A percentile compares a stretch with the other conserved stretches of the same genome.
Evolutionary conservation across 2,329 filamentous ascomycete species (phyloP).

Genomic region (Colletotrichum musicola): DNA sequence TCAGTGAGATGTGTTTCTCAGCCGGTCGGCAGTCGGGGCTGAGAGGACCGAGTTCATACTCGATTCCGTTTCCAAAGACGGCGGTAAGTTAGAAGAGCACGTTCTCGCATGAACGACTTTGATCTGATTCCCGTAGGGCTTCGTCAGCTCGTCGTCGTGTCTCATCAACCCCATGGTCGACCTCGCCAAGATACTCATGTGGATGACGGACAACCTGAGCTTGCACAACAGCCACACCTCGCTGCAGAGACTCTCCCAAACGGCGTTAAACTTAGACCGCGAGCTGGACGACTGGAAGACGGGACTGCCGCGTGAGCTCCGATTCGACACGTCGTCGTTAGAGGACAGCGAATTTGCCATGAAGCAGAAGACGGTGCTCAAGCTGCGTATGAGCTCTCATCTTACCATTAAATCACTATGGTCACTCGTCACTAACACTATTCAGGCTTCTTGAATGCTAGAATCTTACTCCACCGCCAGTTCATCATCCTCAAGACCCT

Average conservation of each 20-base stretch:
- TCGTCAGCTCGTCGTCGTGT: conserved; percentile 28
- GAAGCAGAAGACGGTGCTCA: conserved; percentile 35
- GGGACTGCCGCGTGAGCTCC: conserved; percentile 15
- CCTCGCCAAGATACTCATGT: conserved; percentile 35
- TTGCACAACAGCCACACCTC: conserved; percentile 31
- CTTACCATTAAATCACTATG: no score
- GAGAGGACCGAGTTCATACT: conserved; percentile 24
- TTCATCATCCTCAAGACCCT: conserved; percentile 28
- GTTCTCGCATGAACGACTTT: neutral
- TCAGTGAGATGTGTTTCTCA: conserved; percentile 36
- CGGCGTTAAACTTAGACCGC: conserved; percentile 20
- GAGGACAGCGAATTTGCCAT: conserved; percentile 37
- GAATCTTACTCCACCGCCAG: conserved; percentile 30
- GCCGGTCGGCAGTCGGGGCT: conserved; percentile 32
- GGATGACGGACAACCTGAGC: conserved; percentile 37
- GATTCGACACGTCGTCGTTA: conserved; percentile 28
- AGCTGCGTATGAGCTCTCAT: conserved; percentile 11
- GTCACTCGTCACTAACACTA: rapidly evolving
- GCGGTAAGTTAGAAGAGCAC: conserved; percentile 4
- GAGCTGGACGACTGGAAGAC: conserved; percentile 34
- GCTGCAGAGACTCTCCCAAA: conserved; percentile 30
- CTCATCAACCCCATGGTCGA: conserved; percentile 38
- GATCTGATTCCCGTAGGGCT: neutral
- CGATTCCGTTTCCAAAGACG: conserved; percentile 32
- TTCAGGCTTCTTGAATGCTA: conserved; percentile 31